A percentile compares a stretch with the other conserved stretches of the same genome.
Conservation (phyloP, 1,284 basidiomycete species). For the Athelia sp. region DNA sequence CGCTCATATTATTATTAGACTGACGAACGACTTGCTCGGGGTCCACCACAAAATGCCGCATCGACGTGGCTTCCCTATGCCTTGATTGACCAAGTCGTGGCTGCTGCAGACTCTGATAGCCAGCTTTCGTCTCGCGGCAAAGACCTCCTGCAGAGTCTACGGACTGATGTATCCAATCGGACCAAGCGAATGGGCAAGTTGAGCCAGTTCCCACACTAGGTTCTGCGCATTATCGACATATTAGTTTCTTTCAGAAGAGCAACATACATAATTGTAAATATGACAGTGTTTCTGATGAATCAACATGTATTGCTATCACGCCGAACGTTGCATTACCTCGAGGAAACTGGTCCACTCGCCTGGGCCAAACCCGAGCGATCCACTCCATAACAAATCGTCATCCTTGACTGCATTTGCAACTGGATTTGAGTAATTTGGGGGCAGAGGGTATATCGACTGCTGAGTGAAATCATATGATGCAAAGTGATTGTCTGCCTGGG, state of each 20-base stretch:
- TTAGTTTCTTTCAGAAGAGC: too few relatives aligned
- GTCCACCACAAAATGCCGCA: constrained; percentile 50
- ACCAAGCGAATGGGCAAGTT: constrained; percentile 62
- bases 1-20: constrained; percentile 35
- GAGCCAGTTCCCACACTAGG: constrained; percentile 24
- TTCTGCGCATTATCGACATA: too few relatives aligned
- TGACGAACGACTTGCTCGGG: constrained; percentile 51
- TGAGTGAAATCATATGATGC: too few relatives aligned
- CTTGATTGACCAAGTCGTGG: constrained; percentile 82
- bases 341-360: constrained; percentile 30
- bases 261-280: too few relatives aligned
- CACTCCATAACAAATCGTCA: constrained; percentile 34
- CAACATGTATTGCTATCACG: too few relatives aligned
- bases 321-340: constrained; percentile 35
- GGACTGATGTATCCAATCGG: constrained; percentile 52
- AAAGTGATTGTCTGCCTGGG: not conserved
- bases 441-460: not conserved
- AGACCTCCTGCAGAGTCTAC: constrained; percentile 41
- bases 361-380: constrained; percentile 32
- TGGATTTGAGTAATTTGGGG: not conserved
- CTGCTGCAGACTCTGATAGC: constrained; percentile 54
- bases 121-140: constrained; percentile 39
- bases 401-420: constrained; percentile 24
- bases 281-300: too few relatives aligned
- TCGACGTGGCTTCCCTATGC: constrained; percentile 81